Evolutionary conservation across 495 filamentous ascomycete species (phyloP), one percentile per base, ranked within the genome.

Genomic region (Chaetomium tenue): DNA sequence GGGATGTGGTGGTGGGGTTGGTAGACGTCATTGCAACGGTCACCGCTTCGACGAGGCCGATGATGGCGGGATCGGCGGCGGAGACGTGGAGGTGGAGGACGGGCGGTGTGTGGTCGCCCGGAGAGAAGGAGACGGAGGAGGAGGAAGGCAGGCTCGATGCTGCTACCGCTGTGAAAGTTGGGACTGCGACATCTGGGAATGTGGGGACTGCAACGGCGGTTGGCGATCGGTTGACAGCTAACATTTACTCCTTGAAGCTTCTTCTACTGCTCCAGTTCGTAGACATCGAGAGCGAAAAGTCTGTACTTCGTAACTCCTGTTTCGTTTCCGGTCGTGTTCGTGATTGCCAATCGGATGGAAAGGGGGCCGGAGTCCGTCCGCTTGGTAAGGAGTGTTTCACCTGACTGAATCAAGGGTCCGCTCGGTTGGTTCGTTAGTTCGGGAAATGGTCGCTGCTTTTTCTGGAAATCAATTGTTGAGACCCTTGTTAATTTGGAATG

Each of bases 161-260:
- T 66, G 71, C 65, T 73, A 74, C 71, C 59, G 68, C 48, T 44
- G 71, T 58, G 47, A 68, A n/a, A n/a, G 60, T 46, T 42, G 61
- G 16, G 48, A 20, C 63, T n/a, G 60, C 59, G 68, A 61, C 70
- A 70, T 68, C 55, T 46, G 63, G 63, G 52, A 58, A 39, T 46
- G 56, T 51, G 47, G 58, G 20, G 60, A 48, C 63, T 63, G 54
- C 26, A 12, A 59, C 33, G 58, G 28, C 53, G 26, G 61, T 5
- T 47, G 57, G 39, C 30, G 39, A 28, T 22, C 44, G 37, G 59
- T 28, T 44, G 51, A 33, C 42, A 22, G 44, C 42, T 51, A 62
- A 26, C 58, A 52, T 63, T 61, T 57, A 66, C 63, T 5, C 44
- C 44, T 20, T 6, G 46, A 50, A 44, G 39, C 52, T 50, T 46